Base-by-base conservation (phyloP, 176 grass and related monocot species). In the Chloris gayana region DNA sequence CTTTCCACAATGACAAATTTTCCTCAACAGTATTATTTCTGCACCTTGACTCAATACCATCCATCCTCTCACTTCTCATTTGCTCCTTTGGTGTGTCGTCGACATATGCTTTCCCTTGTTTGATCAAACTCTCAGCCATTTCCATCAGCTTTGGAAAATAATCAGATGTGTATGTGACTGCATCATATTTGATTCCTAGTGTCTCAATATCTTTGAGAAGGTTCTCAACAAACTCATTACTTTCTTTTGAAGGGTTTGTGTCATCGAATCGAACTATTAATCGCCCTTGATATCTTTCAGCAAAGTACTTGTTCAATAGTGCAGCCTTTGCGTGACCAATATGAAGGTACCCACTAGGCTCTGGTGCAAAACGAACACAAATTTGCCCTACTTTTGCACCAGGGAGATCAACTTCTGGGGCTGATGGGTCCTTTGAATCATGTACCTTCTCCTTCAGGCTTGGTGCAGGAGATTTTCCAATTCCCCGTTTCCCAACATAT, bases 241-340 rank as follows among this genome's bases (percentile, higher is more conserved):
- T 96, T 85, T 96, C 93, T 88, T 96, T 92, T 21, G 93, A 96
- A 72, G 93, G 93, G 70, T 96, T 96, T 57, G 93, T 96, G 66
- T 92, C 93, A 86, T 96, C 93, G 70, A 96, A 96, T 25, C 90
- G 90, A 72, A 96, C 86, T 57, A 97, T 91, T 31, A 93, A 66
- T 24, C 33, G 46, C 3, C 91, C 88, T 45, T 89, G 72, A 67
- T 97, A 91, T 60, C 88, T 93, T 69, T 97, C 86, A 33, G 88
- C 88, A 87, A 97, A 97, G 47, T 97, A 97, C 61, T 97, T 90
- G 78, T 97, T 97, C 83, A 97, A 60, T 32, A 97, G 68, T 70
- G 84, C 91, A 54, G 94, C 94, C 74, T 93, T 97, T n/a, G 91
- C 90, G 67, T 97, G 94, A 60, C 91, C 94, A 75, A 97, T 97